Percentiles rank a stretch among this genome's conserved stretches.
phyloP scores from a whole-genome alignment of 2,329 filamentous ascomycete species.

The Cylindrodendrum hubeiense region DNA sequence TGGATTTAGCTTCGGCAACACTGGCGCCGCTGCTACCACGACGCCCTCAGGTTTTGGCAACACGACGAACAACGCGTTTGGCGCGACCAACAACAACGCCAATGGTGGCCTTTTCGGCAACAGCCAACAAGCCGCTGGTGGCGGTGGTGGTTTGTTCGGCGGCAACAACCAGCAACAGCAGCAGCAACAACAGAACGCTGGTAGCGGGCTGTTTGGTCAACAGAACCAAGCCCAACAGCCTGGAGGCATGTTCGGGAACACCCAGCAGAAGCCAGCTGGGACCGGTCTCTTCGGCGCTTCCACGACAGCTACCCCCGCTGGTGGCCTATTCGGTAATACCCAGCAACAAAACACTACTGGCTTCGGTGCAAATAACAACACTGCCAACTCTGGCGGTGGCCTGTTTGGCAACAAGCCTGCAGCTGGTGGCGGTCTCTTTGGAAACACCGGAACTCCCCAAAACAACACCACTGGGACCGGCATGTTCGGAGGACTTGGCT shows the following conservation, averaged over 20 bases:
- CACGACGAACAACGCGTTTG: slow-evolving; percentile 46
- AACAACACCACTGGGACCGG: slow-evolving; percentile 56
- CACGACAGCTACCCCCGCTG: slow-evolving; percentile 27
- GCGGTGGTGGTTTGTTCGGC: slow-evolving; percentile 62
- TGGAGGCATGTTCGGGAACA: slow-evolving; percentile 60
- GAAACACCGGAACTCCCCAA: slow-evolving; percentile 49
- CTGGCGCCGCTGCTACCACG: slow-evolving; percentile 45
- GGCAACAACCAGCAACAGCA: slow-evolving; percentile 47
- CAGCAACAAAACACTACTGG: slow-evolving; percentile 57
- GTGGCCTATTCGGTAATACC: slow-evolving; percentile 58
- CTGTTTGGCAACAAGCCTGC: slow-evolving; percentile 37
- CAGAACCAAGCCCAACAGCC: slow-evolving; percentile 47
- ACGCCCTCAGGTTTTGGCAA: slow-evolving; percentile 44
- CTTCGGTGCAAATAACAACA: slow-evolving; percentile 47
- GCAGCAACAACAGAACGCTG: slow-evolving; percentile 42
- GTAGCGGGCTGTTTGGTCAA: slow-evolving; percentile 52
- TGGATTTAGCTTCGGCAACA: slow-evolving; percentile 59
- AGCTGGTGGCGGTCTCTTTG: slow-evolving; percentile 56
- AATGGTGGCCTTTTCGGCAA: slow-evolving; percentile 58
- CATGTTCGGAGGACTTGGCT: slow-evolving; percentile 57
- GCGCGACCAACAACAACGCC: slow-evolving; percentile 40
- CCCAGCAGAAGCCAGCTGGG: slow-evolving; percentile 54
- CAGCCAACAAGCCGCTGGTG: slow-evolving; percentile 49
- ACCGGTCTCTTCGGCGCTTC: slow-evolving; percentile 47
- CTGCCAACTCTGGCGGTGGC: slow-evolving; percentile 48